A percentile compares a stretch with the other conserved stretches of the same genome.
Evolutionary conservation across 805 yeast genomes (phyloP).

Genomic region (Candida insectorum): DNA sequence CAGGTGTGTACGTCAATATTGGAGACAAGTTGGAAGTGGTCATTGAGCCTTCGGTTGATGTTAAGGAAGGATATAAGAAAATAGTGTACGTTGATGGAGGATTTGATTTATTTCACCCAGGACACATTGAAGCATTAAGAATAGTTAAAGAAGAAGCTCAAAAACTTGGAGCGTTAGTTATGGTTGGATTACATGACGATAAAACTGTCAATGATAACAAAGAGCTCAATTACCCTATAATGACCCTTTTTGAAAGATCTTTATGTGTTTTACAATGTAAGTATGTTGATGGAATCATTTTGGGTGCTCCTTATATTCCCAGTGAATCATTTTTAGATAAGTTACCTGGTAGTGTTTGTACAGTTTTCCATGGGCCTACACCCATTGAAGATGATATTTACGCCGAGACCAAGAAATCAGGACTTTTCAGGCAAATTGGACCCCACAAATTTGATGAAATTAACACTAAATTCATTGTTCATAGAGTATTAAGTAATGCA

Average conservation of each 20-base stretch:
- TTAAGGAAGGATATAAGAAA: conserved; percentile 15
- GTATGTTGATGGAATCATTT: conserved; percentile 73
- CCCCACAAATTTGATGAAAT: conserved; percentile 61
- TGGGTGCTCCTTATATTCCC: conserved; percentile 65
- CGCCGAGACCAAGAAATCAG: conserved; percentile 25
- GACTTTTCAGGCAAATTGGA: conserved; percentile 41
- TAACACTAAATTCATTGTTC: conserved; percentile 67
- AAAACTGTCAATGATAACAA: conserved; percentile 49
- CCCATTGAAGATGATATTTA: conserved; percentile 33
- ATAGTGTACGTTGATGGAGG: conserved; percentile 71
- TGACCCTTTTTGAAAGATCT: conserved; percentile 83
- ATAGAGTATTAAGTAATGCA: conserved; percentile 67
- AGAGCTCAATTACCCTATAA: conserved; percentile 72
- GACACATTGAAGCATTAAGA: conserved; percentile 75
- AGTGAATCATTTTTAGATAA: conserved; percentile 33
- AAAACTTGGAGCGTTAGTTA: conserved; percentile 37
- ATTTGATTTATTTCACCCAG: conserved; percentile 91
- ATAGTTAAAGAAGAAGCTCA: conserved; percentile 31
- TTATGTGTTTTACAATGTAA: conserved; percentile 85
- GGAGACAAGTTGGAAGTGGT: conserved; percentile 22
- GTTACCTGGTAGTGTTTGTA: conserved; percentile 35
- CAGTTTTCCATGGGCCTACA: conserved; percentile 61
- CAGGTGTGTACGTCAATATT: conserved; percentile 49
- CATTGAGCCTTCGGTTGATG: conserved; percentile 29
- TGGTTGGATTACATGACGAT: conserved; percentile 71